phyloP scores from a whole-genome alignment of 208 protist genomes.

The Wallacemonas collosoma region DNA sequence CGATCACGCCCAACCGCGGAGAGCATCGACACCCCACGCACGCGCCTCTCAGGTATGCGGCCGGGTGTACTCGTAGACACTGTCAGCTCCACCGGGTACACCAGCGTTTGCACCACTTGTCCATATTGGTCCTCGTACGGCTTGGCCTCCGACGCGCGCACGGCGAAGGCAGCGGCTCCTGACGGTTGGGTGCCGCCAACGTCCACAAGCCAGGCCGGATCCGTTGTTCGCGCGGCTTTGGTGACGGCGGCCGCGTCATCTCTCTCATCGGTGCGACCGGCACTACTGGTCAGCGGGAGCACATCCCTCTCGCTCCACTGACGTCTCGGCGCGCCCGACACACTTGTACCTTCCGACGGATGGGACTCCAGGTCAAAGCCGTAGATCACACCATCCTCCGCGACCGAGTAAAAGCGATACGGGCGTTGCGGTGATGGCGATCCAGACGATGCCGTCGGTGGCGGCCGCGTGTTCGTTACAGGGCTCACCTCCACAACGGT shows the following conservation, averaged over 20 bases:
- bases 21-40: not conserved
- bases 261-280: no score
- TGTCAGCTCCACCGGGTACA: not conserved
- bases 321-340: no score
- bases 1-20: not conserved
- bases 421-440: not conserved
- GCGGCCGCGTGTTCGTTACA: not conserved
- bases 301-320: no score
- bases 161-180: not conserved
- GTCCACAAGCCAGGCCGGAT: conserved; percentile 5
- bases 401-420: conserved; percentile 16
- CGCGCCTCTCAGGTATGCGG: not conserved
- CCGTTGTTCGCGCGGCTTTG: not conserved
- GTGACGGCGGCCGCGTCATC: no score
- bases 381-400: conserved; percentile 3
- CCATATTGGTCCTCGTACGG: conserved; percentile 15
- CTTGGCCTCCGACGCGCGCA: conserved; percentile 10
- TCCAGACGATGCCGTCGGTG: not conserved
- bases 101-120: conserved; percentile 8
- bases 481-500: not conserved
- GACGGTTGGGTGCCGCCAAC: not conserved
- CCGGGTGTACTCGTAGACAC: no score
- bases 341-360: not conserved
- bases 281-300: no score
- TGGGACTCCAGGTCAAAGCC: not conserved